phyloP scores from a whole-genome alignment of 2,329 filamentous ascomycete genomes.

The Pestalotiopsis sp. region DNA sequence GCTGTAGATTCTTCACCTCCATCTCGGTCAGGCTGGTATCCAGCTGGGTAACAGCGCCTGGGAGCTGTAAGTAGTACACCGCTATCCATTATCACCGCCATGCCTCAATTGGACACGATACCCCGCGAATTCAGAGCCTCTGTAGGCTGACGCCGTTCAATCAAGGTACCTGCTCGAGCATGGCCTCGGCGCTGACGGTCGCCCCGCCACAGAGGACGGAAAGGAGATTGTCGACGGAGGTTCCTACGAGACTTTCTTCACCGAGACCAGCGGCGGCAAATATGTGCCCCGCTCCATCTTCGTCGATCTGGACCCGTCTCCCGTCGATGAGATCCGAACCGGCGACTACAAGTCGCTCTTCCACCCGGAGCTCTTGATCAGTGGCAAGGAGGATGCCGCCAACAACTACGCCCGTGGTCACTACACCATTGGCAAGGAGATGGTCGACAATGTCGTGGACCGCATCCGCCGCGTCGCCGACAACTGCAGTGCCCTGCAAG shows the following conservation, averaged over 20 bases:
- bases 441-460: conserved; percentile 70
- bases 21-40: conserved; percentile 68
- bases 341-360: conserved; percentile 68
- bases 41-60: conserved; percentile 75
- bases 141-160: conserved; percentile 3
- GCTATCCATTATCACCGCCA: conserved; percentile 19
- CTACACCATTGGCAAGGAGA: conserved; percentile 77
- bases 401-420: conserved; percentile 78
- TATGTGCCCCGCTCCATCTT: conserved; percentile 73
- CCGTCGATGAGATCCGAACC: conserved; percentile 73
- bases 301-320: conserved; percentile 71
- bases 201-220: conserved; percentile 56
- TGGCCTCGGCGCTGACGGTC: conserved; percentile 65
- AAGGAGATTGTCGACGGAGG: conserved; percentile 61
- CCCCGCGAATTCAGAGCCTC: background rate
- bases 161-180: conserved; percentile 71
- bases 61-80: conserved; percentile 64
- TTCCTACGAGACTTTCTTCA: conserved; percentile 74
- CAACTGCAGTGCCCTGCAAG: conserved; percentile 72
- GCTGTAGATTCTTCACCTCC: conserved; percentile 60
- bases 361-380: conserved; percentile 71
- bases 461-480: conserved; percentile 69
- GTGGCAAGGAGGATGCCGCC: conserved; percentile 74
- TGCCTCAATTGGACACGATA: background rate
- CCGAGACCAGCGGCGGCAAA: conserved; percentile 70